phyloP scores from a whole-genome alignment of 768 basidiomycete genomes.

The Russula foetens region DNA sequence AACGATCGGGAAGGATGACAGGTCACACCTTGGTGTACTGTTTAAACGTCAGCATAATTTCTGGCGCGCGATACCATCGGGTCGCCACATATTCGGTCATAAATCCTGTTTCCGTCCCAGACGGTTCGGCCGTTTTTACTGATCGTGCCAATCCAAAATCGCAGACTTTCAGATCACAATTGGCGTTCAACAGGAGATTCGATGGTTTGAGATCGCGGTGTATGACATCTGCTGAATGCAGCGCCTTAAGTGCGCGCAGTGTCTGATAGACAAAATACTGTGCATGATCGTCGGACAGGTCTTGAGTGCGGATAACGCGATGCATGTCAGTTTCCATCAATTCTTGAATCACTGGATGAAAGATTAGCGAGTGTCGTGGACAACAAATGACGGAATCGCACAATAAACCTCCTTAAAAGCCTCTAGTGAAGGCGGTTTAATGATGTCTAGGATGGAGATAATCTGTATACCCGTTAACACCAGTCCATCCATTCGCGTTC shows the following conservation, averaged over 20 bases:
- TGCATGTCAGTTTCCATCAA: slow-evolving; percentile 97
- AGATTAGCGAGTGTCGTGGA: neutral
- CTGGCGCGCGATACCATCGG: slow-evolving; percentile 97
- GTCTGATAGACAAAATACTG: slow-evolving; percentile 95
- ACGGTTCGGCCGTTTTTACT: slow-evolving; percentile 77
- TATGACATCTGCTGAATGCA: slow-evolving; percentile 95
- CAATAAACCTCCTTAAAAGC: slow-evolving; percentile 81
- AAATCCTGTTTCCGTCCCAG: slow-evolving; percentile 77
- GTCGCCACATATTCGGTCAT: slow-evolving; percentile 99
- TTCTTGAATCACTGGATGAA: slow-evolving; percentile 69
- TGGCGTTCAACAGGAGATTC: slow-evolving; percentile 94
- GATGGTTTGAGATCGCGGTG: slow-evolving; percentile 96
- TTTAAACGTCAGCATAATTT: slow-evolving; percentile 99
- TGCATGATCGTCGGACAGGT: slow-evolving; percentile 91
- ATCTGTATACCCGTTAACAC: slow-evolving; percentile 41
- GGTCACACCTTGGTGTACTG: slow-evolving; percentile 80
- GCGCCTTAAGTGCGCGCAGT: slow-evolving; percentile 87
- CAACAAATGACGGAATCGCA: slow-evolving; percentile 28
- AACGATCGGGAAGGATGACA: slow-evolving; percentile 28
- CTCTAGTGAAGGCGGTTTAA: slow-evolving; percentile 75
- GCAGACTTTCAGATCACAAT: slow-evolving; percentile 91
- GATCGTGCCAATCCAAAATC: slow-evolving; percentile 95
- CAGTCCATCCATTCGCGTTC: neutral
- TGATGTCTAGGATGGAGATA: slow-evolving; percentile 84
- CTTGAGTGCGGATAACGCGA: slow-evolving; percentile 91